These are phyloP conservation scores for Pseudopyrenochaeta lycopersici DNA, from an alignment of 2,329 filamentous ascomycete genomes.

Conservation along the genomic window DNA sequence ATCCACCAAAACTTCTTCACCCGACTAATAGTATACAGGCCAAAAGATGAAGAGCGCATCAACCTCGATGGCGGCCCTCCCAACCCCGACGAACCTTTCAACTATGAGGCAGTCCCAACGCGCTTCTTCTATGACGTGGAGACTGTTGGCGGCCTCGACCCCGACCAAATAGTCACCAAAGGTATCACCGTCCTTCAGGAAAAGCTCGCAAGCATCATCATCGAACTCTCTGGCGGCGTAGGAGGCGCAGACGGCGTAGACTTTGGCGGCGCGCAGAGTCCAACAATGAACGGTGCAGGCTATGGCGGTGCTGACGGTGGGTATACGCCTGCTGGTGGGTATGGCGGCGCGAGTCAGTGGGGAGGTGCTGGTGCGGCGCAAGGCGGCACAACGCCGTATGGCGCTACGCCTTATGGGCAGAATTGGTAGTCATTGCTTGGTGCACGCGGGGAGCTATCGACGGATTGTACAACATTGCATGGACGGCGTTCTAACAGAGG, in stretches of 20 bases:
- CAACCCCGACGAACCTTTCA: conserved; percentile 84
- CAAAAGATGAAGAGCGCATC: conserved; percentile 82
- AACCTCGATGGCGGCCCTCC: conserved; percentile 76
- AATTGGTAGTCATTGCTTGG: conserved; percentile 23
- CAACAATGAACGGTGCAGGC: conserved; percentile 60
- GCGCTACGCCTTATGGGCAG: conserved; percentile 68
- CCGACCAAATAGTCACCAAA: conserved; percentile 86
- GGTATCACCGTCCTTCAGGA: conserved; percentile 89
- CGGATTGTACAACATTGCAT: conserved; percentile 29
- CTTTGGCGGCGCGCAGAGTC: conserved; percentile 72
- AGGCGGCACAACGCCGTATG: conserved; percentile 63
- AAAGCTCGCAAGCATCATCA: conserved; percentile 85
- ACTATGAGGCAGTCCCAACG: conserved; percentile 85
- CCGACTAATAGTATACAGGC: conserved; percentile 62
- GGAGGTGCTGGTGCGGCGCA: conserved; percentile 57
- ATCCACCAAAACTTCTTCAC: neutral
- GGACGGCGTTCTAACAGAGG: conserved; percentile 33
- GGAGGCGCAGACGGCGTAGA: conserved; percentile 59
- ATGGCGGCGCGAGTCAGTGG: conserved; percentile 68
- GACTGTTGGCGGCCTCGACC: conserved; percentile 84
- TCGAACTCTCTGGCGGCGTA: conserved; percentile 67
- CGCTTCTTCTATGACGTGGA: conserved; percentile 96
- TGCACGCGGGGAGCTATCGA: neutral
- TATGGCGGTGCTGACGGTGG: conserved; percentile 69
- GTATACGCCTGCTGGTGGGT: conserved; percentile 66